phyloP scores from a whole-genome alignment of 2,329 filamentous ascomycete genomes.

The Didymosphaeria variabile region DNA sequence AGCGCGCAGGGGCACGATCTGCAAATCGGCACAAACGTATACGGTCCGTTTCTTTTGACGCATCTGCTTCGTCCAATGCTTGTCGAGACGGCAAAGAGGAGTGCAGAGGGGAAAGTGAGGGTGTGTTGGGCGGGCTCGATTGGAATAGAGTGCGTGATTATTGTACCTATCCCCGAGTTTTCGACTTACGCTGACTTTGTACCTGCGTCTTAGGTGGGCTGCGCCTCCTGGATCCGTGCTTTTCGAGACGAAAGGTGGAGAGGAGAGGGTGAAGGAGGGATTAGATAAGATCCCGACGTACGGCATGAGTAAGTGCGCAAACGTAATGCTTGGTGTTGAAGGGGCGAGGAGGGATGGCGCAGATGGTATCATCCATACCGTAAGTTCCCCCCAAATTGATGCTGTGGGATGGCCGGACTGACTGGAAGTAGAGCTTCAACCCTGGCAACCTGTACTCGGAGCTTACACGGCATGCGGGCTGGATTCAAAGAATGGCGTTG shows the following conservation, averaged over 20 bases:
- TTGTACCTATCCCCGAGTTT: too few relatives aligned
- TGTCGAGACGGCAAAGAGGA: slow-evolving; percentile 30
- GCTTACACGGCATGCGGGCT: slow-evolving; percentile 2
- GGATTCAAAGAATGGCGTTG: not conserved
- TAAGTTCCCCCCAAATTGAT: not conserved
- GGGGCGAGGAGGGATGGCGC: slow-evolving; percentile 4
- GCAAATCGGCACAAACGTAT: slow-evolving; percentile 46
- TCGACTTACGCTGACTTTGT: too few relatives aligned
- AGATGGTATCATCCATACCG: slow-evolving; percentile 20
- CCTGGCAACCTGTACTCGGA: slow-evolving; percentile 53
- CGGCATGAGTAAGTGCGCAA: slow-evolving; percentile 27
- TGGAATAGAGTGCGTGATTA: slow-evolving; percentile 6
- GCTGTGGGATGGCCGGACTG: not conserved
- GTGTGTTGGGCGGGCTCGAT: slow-evolving; percentile 19
- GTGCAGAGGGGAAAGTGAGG: slow-evolving; percentile 33
- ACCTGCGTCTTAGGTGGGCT: not conserved
- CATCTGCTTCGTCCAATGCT: slow-evolving; percentile 43
- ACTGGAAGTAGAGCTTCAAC: slow-evolving; percentile 31
- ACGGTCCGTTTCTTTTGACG: slow-evolving; percentile 48
- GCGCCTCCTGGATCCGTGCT: slow-evolving; percentile 22
- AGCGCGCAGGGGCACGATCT: slow-evolving; percentile 40
- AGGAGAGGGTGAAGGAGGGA: slow-evolving; percentile 16
- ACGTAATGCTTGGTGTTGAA: slow-evolving; percentile 24
- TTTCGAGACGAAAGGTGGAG: slow-evolving; percentile 12
- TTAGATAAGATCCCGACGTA: slow-evolving; percentile 22